phyloP scores from a whole-genome alignment of 2,329 filamentous ascomycete genomes.

The Dactylella cylindrospora region DNA sequence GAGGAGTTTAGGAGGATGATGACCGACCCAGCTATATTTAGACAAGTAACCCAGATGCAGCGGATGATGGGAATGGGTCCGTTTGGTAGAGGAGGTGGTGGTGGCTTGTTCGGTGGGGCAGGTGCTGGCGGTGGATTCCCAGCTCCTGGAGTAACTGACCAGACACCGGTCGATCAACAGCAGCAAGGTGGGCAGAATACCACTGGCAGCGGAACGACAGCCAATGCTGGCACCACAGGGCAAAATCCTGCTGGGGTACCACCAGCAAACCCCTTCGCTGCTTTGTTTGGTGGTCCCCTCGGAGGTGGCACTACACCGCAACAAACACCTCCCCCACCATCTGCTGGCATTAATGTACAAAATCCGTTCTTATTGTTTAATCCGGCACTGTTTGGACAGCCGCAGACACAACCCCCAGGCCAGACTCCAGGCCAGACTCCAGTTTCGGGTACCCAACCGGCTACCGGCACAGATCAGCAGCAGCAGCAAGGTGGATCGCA shows the following conservation, averaged over 20 bases:
- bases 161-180: slow-evolving; percentile 63
- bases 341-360: slow-evolving; percentile 27
- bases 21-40: slow-evolving; percentile 81
- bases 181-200: slow-evolving; percentile 49
- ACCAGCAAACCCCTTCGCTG: slow-evolving; percentile 63
- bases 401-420: slow-evolving; percentile 49
- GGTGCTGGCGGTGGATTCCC: slow-evolving; percentile 67
- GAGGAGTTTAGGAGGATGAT: slow-evolving; percentile 89
- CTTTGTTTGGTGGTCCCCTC: slow-evolving; percentile 56
- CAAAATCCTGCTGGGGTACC: slow-evolving; percentile 6
- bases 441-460: slow-evolving; percentile 1
- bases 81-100: slow-evolving; percentile 58
- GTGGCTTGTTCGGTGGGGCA: slow-evolving; percentile 50
- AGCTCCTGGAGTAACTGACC: slow-evolving; percentile 88
- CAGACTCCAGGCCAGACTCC: slow-evolving; percentile 49
- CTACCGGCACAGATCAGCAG: slow-evolving; percentile 43
- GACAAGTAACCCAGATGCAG: slow-evolving; percentile 80
- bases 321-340: slow-evolving; percentile 49
- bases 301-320: slow-evolving; percentile 37
- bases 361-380: slow-evolving; percentile 38
- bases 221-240: slow-evolving; percentile 44
- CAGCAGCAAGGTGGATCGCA: slow-evolving; percentile 46
- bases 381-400: slow-evolving; percentile 44
- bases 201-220: slow-evolving; percentile 36
- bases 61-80: slow-evolving; percentile 58